Evolutionary conservation across 176 grass and related monocot genomes (phyloP).

Genomic region (Eragrostis curvula): DNA sequence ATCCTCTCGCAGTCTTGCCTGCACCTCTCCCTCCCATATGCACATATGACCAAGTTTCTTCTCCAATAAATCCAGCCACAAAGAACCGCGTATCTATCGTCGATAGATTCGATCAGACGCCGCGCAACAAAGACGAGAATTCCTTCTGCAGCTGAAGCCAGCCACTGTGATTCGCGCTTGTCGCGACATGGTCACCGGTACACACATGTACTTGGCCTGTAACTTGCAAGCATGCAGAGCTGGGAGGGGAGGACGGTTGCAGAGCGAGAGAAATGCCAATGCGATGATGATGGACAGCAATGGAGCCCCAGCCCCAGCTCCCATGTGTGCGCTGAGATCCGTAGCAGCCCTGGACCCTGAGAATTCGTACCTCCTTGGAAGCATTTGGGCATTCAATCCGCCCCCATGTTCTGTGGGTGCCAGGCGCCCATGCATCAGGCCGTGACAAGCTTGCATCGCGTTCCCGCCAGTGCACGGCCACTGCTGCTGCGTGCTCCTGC

Average conservation of each 20-base stretch:
- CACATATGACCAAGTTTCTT: background rate
- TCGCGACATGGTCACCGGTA: constrained; percentile 19
- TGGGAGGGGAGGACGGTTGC: too few relatives aligned
- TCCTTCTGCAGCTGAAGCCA: background rate
- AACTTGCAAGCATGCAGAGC: background rate
- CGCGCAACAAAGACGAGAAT: background rate
- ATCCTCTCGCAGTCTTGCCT: constrained; percentile 1
- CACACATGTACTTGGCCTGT: constrained; percentile 33
- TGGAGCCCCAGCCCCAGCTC: constrained; percentile 30
- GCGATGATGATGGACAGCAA: constrained; percentile 10
- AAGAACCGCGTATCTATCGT: background rate
- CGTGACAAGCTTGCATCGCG: constrained; percentile 2
- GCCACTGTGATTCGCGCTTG: background rate
- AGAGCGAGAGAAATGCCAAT: background rate
- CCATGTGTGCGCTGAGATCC: constrained; percentile 41
- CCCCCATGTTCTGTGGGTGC: constrained; percentile 55
- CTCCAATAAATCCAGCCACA: background rate
- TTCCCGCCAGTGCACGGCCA: background rate
- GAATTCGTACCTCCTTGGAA: constrained; percentile 41
- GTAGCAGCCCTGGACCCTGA: constrained; percentile 2
- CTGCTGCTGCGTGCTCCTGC: background rate
- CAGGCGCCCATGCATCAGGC: constrained; percentile 28
- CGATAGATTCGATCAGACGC: background rate
- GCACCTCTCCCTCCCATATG: background rate
- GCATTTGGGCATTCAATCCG: constrained; percentile 42